Conservation (phyloP, 495 filamentous ascomycete genomes). For the Hyaloscypha hepaticicola region DNA sequence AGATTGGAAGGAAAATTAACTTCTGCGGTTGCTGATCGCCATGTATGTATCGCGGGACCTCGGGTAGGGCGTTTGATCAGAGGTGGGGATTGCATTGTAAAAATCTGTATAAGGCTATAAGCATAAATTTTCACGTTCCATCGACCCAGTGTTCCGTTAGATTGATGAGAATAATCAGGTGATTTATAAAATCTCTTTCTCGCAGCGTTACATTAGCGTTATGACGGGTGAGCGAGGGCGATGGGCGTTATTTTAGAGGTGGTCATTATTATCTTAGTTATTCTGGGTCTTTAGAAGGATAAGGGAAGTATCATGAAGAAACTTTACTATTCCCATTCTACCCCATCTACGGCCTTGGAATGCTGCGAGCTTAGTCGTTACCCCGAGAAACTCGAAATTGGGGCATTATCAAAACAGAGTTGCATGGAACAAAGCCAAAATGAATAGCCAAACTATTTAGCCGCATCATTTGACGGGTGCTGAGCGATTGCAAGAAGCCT, state of each 20-base stretch:
- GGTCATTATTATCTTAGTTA: neutral
- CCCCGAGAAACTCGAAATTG: neutral
- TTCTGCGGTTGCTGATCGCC: slow-evolving; percentile 8
- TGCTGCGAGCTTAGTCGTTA: neutral
- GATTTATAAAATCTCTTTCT: neutral
- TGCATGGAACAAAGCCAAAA: neutral
- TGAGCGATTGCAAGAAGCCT: neutral
- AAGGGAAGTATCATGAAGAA: neutral
- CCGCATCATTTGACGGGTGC: neutral
- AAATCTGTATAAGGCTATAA: slow-evolving; percentile 6
- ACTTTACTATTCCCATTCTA: neutral
- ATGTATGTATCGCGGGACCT: slow-evolving; percentile 11
- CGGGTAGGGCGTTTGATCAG: slow-evolving; percentile 21
- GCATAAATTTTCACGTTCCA: neutral
- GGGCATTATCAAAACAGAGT: neutral
- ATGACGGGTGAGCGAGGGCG: neutral
- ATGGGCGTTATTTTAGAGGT: neutral
- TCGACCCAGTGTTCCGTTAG: neutral
- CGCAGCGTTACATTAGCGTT: neutral
- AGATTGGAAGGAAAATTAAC: slow-evolving; percentile 6
- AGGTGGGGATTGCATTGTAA: neutral
- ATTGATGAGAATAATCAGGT: neutral
- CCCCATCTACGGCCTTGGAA: neutral
- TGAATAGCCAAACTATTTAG: neutral
- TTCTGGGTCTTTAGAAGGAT: neutral